A percentile compares a stretch with the other conserved stretches of the same genome.
Evolutionary conservation across 345 rosid species (phyloP).

Genomic region (Brassica cretica): DNA sequence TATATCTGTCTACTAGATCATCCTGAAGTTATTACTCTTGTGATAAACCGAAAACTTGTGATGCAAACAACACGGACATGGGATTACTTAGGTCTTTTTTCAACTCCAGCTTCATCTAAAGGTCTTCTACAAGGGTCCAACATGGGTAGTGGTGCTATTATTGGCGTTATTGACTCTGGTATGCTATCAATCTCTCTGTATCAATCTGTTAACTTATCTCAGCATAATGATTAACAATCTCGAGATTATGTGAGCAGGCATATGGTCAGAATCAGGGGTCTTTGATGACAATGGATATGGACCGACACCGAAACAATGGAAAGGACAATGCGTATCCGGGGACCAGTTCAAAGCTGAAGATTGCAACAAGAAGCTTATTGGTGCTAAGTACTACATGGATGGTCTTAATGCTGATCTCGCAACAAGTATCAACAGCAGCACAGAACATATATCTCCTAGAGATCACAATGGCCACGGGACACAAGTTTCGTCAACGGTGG

Average conservation of each 20-base stretch:
- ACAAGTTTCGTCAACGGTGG: constrained; percentile 48
- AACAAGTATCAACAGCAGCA: constrained; percentile 38
- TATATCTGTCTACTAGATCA: constrained; percentile 33
- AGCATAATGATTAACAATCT: not conserved
- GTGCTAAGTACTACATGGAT: constrained; percentile 50
- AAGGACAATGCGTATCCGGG: constrained; percentile 43
- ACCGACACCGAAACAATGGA: constrained; percentile 50
- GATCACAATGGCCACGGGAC: constrained; percentile 59
- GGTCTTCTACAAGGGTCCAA: constrained; percentile 28
- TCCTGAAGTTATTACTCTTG: constrained; percentile 38
- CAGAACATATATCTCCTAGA: constrained; percentile 49
- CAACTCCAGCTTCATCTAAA: constrained; percentile 30
- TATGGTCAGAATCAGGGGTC: constrained; percentile 41
- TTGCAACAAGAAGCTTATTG: constrained; percentile 56
- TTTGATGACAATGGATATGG: constrained; percentile 48
- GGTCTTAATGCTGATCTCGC: constrained; percentile 47
- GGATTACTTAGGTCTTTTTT: constrained; percentile 44
- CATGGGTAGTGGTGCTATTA: constrained; percentile 36
- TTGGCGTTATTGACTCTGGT: constrained; percentile 44
- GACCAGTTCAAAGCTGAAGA: constrained; percentile 36
- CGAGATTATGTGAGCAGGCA: constrained; percentile 9
- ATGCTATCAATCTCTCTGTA: not conserved
- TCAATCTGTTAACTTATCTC: not conserved
- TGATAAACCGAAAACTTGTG: constrained; percentile 36
- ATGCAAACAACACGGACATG: constrained; percentile 51